Evolutionary conservation across 169 alveolate genomes (phyloP).

Genomic region (Theileria annulata): DNA sequence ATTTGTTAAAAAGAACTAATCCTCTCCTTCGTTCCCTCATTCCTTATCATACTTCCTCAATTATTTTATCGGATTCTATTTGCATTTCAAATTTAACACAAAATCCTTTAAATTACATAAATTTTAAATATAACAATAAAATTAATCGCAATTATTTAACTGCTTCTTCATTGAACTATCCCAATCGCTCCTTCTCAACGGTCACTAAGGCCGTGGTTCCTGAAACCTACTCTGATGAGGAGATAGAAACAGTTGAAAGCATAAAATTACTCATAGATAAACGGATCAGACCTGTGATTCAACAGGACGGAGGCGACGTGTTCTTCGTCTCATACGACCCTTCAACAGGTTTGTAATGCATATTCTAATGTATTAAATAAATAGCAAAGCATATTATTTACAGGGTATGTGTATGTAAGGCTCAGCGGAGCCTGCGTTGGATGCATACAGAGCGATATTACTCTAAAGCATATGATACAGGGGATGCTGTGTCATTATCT

Average conservation of each 20-base stretch:
- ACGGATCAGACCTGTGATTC: conserved; percentile 74
- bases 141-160: background rate
- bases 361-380: background rate
- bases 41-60: background rate
- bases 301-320: conserved; percentile 80
- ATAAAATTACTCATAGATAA: conserved; percentile 73
- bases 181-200: background rate
- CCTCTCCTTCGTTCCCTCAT: background rate
- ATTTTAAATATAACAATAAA: no score
- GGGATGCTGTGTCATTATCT: conserved; percentile 77
- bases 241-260: conserved; percentile 69
- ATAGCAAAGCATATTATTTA: background rate
- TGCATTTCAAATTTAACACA: background rate
- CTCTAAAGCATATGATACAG: conserved; percentile 78
- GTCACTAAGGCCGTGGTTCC: conserved; percentile 58
- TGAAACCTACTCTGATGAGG: conserved; percentile 38
- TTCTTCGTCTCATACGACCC: conserved; percentile 71
- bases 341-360: conserved; percentile 62
- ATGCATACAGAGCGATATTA: conserved; percentile 76
- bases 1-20: background rate
- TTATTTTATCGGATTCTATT: background rate
- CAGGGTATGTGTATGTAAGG: conserved; percentile 75
- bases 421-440: conserved; percentile 79
- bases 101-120: background rate
- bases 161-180: background rate